Base-by-base conservation (phyloP, 2,329 filamentous ascomycete species). In the Helminthosporium solani region DNA sequence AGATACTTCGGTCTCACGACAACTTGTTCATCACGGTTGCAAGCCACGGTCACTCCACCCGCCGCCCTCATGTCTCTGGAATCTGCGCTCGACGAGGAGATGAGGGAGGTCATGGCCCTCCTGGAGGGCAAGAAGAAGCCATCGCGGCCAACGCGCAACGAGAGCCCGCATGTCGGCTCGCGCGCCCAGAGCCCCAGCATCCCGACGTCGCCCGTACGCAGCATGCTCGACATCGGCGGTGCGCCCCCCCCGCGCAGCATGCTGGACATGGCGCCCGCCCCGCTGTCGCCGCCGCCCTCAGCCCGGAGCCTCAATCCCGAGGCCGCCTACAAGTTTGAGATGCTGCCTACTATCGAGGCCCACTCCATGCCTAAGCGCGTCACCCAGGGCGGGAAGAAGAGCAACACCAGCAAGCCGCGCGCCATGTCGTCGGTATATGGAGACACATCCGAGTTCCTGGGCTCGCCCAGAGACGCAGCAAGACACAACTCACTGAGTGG, bases 61-160 rank as follows among this genome's bases (percentile, higher is more conserved):
- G 46, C 50, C 27, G 44, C 52, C 40, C 56, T 42, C 16, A 89
- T 89, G 85, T 90, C 86, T 62, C 81, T 91, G 62, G 87, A 90
- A 72, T 81, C 85, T 39, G 82, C 85, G 55, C 77, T 90, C 53
- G 87, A 90, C 64, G 85, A 90, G 74, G 88, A 92, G 75, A 81
- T 86, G 51, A 77, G 78, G 52, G 86, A 89, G 71, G 84, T 90
- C 31, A 75, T 90, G 55, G 83, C 83, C 38, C 74, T 89, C 50
- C 75, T 90, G 33, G 84, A 87, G 66, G 78, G 78, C 35, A 74
- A 72, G 28, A 54, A 52, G 19, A 52, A 54, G 16, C 54, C 45
- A 40, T 44, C 53, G 12, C 46, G 57, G 36, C 47, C 61, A 7
- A 55, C 52, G 20, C 62, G 63, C 33, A 52, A 58, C 20, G 57